Conservation (phyloP, 345 rosid species). For the Litchi chinensis region DNA sequence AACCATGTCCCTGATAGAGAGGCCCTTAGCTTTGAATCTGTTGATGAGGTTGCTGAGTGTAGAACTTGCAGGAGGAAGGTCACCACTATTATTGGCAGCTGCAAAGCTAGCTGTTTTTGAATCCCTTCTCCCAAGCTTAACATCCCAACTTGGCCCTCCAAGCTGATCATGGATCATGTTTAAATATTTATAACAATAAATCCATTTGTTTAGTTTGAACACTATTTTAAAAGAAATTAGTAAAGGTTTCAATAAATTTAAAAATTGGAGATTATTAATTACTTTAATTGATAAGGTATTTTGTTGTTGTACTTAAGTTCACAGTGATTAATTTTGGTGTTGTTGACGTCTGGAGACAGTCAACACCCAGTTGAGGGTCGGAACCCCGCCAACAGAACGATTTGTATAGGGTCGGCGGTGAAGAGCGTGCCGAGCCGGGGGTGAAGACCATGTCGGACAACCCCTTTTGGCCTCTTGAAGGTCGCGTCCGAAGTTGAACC, state of each 20-base stretch:
- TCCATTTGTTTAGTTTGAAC: background rate
- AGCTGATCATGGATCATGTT: slow-evolving; percentile 34
- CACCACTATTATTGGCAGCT: slow-evolving; percentile 57
- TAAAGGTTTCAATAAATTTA: background rate
- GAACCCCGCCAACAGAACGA: no score
- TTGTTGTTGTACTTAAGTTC: no score
- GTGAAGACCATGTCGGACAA: no score
- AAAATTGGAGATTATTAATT: background rate
- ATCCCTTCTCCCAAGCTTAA: slow-evolving; percentile 83
- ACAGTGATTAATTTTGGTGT: no score
- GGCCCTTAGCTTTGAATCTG: slow-evolving; percentile 57
- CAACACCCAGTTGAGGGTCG: no score
- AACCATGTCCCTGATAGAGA: slow-evolving; percentile 79
- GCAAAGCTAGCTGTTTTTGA: slow-evolving; percentile 55
- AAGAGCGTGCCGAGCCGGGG: no score
- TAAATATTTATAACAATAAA: background rate
- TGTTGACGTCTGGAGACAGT: no score
- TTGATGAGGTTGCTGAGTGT: slow-evolving; percentile 56
- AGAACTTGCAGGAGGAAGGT: slow-evolving; percentile 56
- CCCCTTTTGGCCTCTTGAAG: no score
- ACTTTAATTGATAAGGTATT: background rate
- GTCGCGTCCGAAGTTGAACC: no score
- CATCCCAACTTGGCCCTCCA: slow-evolving; percentile 74
- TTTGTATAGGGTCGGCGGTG: no score
- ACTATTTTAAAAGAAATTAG: background rate